phyloP scores from a whole-genome alignment of 208 protist species.

The Leishmania braziliensis region DNA sequence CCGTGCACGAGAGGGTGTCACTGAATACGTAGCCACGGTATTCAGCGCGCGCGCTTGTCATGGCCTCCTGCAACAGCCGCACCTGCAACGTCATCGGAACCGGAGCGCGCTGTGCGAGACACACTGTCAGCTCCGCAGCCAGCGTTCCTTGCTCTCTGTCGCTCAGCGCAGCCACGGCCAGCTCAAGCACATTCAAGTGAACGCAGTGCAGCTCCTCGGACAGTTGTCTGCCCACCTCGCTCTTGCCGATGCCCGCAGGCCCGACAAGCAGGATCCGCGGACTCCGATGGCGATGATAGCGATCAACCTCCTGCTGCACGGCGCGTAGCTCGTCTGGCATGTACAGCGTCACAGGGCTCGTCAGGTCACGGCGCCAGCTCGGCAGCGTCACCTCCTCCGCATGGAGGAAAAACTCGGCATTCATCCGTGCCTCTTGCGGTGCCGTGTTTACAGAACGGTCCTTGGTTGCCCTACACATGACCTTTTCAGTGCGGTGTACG shows the following conservation, averaged over 20 bases:
- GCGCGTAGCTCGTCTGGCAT: conserved; percentile 61
- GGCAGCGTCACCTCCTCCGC: conserved; percentile 21
- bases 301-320: conserved; percentile 42
- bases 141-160: conserved; percentile 13
- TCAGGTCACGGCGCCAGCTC: conserved; percentile 37
- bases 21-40: conserved; percentile 87
- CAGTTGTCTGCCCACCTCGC: conserved; percentile 41
- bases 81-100: conserved; percentile 63
- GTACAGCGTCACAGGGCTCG: conserved; percentile 63
- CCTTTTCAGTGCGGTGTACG: conserved; percentile 30
- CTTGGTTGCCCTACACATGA: conserved; percentile 2
- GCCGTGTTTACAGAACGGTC: not conserved
- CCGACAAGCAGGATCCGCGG: conserved; percentile 70
- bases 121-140: conserved; percentile 35
- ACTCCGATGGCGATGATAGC: conserved; percentile 36
- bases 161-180: conserved; percentile 36
- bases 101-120: conserved; percentile 27
- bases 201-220: conserved; percentile 62
- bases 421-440: not conserved
- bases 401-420: conserved; percentile 41
- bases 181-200: conserved; percentile 68
- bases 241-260: conserved; percentile 55
- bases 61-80: conserved; percentile 47
- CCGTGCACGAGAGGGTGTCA: conserved; percentile 44
- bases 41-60: conserved; percentile 29